phyloP scores from a whole-genome alignment of 1,284 basidiomycete species.

The Lignosus rhinocerotis region DNA sequence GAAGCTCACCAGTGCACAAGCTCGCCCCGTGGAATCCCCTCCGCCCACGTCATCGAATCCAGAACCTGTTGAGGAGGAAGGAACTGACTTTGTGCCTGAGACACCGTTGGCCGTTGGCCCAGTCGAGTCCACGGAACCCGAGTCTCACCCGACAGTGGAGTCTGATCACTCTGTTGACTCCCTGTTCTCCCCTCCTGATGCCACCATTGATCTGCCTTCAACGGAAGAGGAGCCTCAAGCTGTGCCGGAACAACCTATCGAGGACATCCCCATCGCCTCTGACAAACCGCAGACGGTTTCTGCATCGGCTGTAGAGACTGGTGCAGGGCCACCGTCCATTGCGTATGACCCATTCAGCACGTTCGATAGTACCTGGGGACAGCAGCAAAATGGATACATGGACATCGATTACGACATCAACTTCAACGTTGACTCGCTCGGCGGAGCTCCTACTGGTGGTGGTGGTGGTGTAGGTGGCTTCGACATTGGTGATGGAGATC shows the following conservation, averaged over 20 bases:
- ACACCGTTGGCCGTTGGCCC: not conserved
- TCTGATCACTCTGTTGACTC: conserved; percentile 27
- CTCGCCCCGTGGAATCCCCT: not conserved
- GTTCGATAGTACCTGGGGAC: conserved; percentile 42
- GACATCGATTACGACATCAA: conserved; percentile 40
- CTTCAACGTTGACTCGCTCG: conserved; percentile 44
- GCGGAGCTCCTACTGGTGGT: conserved; percentile 32
- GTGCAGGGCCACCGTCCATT: not conserved
- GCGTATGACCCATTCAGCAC: conserved; percentile 26
- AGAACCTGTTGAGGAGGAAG: not conserved
- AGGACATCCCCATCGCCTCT: not conserved
- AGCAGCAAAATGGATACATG: conserved; percentile 43
- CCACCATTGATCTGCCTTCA: conserved; percentile 14
- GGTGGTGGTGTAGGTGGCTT: conserved; percentile 37
- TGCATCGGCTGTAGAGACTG: not conserved
- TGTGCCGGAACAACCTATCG: not conserved
- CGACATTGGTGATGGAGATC: conserved; percentile 55
- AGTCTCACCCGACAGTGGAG: conserved; percentile 8
- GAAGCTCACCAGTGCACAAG: conserved; percentile 5
- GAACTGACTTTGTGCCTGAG: not conserved
- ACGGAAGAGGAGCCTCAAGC: conserved; percentile 15
- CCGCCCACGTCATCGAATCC: not conserved
- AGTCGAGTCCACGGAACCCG: conserved; percentile 9
- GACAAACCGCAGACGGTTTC: not conserved
- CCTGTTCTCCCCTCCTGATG: conserved; percentile 26